These are phyloP conservation scores for Arthroderma sp. DNA, from an alignment of 2,329 filamentous ascomycete genomes.

Conservation along the genomic window DNA sequence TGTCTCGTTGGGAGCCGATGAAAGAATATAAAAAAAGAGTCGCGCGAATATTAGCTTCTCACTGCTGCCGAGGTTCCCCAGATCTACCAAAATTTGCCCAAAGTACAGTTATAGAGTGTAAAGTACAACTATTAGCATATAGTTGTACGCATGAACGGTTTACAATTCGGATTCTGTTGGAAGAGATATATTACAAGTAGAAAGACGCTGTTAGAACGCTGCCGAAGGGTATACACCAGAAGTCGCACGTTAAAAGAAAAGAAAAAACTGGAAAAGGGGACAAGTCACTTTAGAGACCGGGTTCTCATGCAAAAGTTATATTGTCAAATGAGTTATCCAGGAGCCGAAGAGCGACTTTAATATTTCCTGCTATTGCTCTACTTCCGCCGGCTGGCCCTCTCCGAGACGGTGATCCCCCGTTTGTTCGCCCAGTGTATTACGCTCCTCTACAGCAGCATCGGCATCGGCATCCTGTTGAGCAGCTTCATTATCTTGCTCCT, in stretches of 20 bases:
- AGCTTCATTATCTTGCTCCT: constrained; percentile 7
- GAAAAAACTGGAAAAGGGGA: neutral
- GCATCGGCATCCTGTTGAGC: constrained; percentile 1
- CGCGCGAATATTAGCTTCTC: neutral
- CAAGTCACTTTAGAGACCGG: neutral
- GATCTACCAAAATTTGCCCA: neutral
- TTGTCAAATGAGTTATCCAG: neutral
- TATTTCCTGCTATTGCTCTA: neutral
- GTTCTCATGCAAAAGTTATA: neutral
- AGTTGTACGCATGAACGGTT: neutral
- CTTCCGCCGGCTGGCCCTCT: neutral
- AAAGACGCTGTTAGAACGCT: neutral
- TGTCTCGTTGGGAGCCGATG: neutral
- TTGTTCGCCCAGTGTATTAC: neutral
- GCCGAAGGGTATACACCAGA: neutral
- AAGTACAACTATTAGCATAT: neutral
- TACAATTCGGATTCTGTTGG: neutral
- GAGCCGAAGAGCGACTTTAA: neutral
- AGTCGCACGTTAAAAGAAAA: neutral
- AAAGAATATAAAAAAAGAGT: neutral
- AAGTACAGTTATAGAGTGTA: neutral
- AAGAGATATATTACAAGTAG: neutral
- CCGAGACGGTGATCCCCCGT: neutral
- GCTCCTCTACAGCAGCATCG: neutral
- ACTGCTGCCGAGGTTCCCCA: neutral